Conservation (phyloP, 2,329 filamentous ascomycete genomes). For the Botrytis tulipae region DNA sequence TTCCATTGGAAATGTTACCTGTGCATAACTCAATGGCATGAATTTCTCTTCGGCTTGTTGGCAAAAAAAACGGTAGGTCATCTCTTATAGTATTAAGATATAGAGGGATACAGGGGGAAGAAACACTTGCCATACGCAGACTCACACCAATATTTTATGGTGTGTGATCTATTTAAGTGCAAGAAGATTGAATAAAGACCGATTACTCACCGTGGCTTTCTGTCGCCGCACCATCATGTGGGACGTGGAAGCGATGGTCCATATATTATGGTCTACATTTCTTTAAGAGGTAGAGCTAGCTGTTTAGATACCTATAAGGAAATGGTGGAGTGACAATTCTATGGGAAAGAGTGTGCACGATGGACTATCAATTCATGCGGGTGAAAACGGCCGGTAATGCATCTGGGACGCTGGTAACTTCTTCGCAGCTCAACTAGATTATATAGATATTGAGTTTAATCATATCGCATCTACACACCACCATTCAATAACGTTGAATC, state of each 20-base stretch:
- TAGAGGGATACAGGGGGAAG: not conserved
- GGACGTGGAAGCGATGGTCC: constrained; percentile 18
- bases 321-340: too few relatives aligned
- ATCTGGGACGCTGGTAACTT: not conserved
- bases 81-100: not conserved
- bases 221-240: constrained; percentile 14
- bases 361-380: too few relatives aligned
- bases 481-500: accelerated
- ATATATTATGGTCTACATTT: constrained; percentile 16
- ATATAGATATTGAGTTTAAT: not conserved
- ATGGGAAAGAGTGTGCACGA: not conserved
- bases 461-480: not conserved
- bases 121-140: constrained; percentile 17
- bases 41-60: not conserved
- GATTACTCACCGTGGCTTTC: constrained; percentile 19
- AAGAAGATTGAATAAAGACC: constrained; percentile 12
- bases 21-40: too few relatives aligned
- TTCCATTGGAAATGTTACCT: not conserved
- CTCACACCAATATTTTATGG: constrained; percentile 18
- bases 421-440: not conserved
- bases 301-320: not conserved
- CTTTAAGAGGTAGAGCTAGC: not conserved
- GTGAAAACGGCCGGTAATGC: not conserved
- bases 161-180: constrained; percentile 19
- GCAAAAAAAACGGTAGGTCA: not conserved